These are phyloP conservation scores for Diplocarpon mali DNA, from an alignment of 2,329 filamentous ascomycete species.

Conservation along the genomic window DNA sequence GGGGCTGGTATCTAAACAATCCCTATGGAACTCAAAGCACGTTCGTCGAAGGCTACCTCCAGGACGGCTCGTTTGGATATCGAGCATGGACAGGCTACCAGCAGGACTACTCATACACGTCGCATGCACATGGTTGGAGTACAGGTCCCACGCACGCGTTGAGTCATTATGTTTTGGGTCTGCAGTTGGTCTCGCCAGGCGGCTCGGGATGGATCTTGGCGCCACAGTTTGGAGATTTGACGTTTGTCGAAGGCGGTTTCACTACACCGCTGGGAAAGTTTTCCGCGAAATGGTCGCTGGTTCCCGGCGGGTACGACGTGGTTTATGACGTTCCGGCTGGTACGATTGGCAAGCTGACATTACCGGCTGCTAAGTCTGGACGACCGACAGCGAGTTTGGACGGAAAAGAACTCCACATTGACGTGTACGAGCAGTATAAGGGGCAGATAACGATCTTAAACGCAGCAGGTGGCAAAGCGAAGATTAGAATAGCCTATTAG, in stretches of 20 bases:
- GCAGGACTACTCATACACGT: conserved; percentile 34
- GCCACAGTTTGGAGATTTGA: conserved; percentile 32
- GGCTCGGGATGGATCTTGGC: conserved; percentile 30
- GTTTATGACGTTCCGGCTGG: conserved; percentile 8
- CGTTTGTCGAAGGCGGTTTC: conserved; percentile 31
- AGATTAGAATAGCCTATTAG: neutral
- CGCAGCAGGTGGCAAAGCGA: neutral
- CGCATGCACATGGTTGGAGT: conserved; percentile 40
- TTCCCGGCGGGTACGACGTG: conserved; percentile 4
- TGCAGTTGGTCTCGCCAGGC: conserved; percentile 28
- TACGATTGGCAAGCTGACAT: conserved; percentile 9
- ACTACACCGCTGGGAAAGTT: conserved; percentile 30
- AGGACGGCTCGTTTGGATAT: conserved; percentile 46
- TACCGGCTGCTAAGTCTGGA: neutral
- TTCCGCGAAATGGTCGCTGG: conserved; percentile 24
- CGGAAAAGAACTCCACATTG: neutral
- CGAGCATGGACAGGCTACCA: conserved; percentile 35
- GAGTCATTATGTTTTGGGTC: conserved; percentile 33
- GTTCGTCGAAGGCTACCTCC: conserved; percentile 46
- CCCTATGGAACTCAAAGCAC: conserved; percentile 47
- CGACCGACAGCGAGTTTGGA: neutral
- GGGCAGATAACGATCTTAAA: neutral
- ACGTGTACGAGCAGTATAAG: neutral
- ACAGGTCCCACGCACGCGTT: conserved; percentile 37
- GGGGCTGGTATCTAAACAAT: conserved; percentile 50